A percentile compares a stretch with the other conserved stretches of the same genome.
Conservation (phyloP, 495 filamentous ascomycete genomes). For the Penicillium parvum region DNA sequence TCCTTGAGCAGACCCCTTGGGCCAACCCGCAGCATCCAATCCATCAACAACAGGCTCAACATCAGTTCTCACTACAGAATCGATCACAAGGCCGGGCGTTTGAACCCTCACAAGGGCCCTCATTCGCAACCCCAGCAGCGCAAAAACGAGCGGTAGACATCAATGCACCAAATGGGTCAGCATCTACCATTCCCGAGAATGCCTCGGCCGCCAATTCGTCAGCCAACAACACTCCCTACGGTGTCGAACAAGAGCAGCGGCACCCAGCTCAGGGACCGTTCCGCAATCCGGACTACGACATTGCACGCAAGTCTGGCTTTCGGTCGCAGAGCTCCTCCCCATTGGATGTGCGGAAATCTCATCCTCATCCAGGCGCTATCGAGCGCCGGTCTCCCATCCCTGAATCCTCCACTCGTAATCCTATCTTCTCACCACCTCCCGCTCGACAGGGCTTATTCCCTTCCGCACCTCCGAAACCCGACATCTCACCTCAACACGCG, state of each 20-base stretch:
- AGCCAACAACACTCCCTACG: constrained; percentile 44
- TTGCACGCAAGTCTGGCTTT: constrained; percentile 36
- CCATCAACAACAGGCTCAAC: constrained; percentile 49
- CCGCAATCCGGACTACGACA: constrained; percentile 37
- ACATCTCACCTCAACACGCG: constrained; percentile 30
- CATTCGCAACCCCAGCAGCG: constrained; percentile 49
- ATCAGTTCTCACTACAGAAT: constrained; percentile 36
- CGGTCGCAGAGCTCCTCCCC: constrained; percentile 44
- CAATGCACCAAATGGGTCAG: constrained; percentile 51
- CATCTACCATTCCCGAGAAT: constrained; percentile 53
- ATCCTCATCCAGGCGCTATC: constrained; percentile 24
- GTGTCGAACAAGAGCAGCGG: constrained; percentile 37
- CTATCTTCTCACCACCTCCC: constrained; percentile 37
- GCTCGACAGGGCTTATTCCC: constrained; percentile 36
- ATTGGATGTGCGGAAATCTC: constrained; percentile 42
- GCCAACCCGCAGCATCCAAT: constrained; percentile 82
- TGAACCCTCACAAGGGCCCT: constrained; percentile 30
- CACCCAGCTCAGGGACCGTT: constrained; percentile 22
- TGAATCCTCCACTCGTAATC: constrained; percentile 23
- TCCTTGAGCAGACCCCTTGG: constrained; percentile 80
- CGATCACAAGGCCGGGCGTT: constrained; percentile 31
- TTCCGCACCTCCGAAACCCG: constrained; percentile 26
- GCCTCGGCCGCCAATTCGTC: constrained; percentile 44
- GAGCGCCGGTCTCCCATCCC: constrained; percentile 27
- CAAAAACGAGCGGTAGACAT: constrained; percentile 51